Evolutionary conservation across 164 flowering plant genomes (phyloP).

Genomic region (Tetrastigma voinierianum): DNA sequence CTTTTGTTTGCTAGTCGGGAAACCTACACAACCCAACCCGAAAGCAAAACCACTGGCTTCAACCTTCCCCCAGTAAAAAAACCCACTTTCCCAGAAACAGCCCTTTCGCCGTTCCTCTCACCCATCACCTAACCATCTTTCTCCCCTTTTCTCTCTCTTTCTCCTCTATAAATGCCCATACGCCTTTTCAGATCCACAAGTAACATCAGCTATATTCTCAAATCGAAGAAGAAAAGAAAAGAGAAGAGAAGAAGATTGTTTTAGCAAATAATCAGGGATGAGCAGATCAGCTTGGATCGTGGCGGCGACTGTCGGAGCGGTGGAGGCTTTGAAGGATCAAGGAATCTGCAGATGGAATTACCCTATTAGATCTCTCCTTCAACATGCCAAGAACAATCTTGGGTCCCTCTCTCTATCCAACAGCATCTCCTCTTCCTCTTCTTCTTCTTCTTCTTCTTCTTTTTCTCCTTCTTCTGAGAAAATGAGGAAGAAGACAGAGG

Average conservation of each 20-base stretch:
- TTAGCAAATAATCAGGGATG: too few species aligned
- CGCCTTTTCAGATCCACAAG: too few species aligned
- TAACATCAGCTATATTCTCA: too few species aligned
- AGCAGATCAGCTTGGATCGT: conserved; percentile 18
- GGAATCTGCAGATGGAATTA: conserved; percentile 22
- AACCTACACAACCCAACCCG: too few species aligned
- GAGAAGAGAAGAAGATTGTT: not conserved
- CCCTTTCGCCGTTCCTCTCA: too few species aligned
- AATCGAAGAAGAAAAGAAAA: not conserved
- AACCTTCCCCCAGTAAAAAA: too few species aligned
- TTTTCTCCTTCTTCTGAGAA: not conserved
- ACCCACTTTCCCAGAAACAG: too few species aligned
- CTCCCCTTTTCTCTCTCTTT: too few species aligned
- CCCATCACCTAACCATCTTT: too few species aligned
- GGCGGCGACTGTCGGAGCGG: conserved; percentile 15
- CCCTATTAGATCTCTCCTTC: conserved; percentile 7
- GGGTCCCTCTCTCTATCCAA: conserved; percentile 5
- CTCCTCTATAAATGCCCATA: too few species aligned
- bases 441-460: not conserved
- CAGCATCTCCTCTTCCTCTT: not conserved
- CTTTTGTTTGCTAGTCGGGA: too few species aligned
- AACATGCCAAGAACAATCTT: not conserved
- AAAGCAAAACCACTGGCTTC: too few species aligned
- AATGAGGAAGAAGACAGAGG: conserved; percentile 13
- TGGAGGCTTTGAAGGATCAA: conserved; percentile 23